These are phyloP conservation scores for Trametes cingulata DNA, from an alignment of 768 basidiomycete species.

Conservation along the genomic window DNA sequence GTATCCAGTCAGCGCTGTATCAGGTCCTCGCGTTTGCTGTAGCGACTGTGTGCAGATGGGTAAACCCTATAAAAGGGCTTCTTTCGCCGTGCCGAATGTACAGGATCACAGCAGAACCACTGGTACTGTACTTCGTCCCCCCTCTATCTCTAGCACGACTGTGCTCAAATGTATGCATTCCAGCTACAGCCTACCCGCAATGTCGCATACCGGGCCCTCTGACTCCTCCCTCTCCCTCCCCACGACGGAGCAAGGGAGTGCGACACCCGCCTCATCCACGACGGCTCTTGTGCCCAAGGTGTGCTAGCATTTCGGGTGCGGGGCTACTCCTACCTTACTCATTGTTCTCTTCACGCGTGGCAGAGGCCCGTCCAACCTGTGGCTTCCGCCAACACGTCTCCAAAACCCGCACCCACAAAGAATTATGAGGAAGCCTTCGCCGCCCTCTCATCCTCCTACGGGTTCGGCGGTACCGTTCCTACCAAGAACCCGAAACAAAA, in stretches of 20 bases:
- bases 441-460: constrained; percentile 29
- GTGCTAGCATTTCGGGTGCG: background rate
- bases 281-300: constrained; percentile 16
- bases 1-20: no score
- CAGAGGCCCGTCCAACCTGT: background rate
- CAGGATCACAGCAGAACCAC: no score
- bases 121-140: no score
- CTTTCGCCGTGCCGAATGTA: no score
- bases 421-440: constrained; percentile 33
- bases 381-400: background rate
- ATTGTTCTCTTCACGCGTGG: background rate
- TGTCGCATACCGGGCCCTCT: constrained; percentile 1
- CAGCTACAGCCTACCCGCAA: background rate
- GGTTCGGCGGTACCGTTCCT: constrained; percentile 24
- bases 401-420: constrained; percentile 15
- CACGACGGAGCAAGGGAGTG: background rate
- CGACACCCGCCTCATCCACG: constrained; percentile 12
- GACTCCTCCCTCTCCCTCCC: constrained; percentile 14
- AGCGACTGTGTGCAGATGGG: no score
- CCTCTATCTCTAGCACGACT: no score
- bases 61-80: no score
- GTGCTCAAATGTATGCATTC: no score
- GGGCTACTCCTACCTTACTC: background rate
- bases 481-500: constrained; percentile 7
- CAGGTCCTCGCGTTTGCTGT: no score